phyloP scores from a whole-genome alignment of 306 rosid species.

The Psophocarpus tetragonolobus region DNA sequence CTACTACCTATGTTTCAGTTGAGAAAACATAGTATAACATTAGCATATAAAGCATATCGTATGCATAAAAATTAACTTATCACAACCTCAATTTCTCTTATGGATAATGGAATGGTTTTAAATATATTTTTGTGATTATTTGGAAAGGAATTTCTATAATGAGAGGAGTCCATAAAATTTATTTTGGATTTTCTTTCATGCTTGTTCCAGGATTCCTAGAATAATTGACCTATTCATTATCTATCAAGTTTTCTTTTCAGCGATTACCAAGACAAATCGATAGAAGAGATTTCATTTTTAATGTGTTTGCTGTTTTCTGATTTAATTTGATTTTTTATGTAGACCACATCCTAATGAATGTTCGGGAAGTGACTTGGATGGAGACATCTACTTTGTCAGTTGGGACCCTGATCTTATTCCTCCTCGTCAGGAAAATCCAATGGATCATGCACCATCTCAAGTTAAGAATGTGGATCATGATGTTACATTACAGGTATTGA shows the following conservation, averaged over 20 bases:
- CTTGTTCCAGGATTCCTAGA: background rate
- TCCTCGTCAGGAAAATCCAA: conserved; percentile 26
- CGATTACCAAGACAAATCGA: background rate
- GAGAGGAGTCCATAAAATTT: background rate
- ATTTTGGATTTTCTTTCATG: background rate
- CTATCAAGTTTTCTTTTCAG: background rate
- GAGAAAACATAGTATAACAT: background rate
- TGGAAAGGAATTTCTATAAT: background rate
- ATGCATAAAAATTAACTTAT: background rate
- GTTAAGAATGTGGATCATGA: conserved; percentile 50
- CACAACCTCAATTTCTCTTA: background rate
- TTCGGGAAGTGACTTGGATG: conserved; percentile 87
- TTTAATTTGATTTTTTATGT: conserved; percentile 7
- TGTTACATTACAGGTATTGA: conserved; percentile 69
- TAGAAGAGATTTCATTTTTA: background rate
- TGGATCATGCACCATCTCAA: conserved; percentile 61
- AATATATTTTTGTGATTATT: background rate
- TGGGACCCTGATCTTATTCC: conserved; percentile 82
- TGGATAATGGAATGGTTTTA: background rate
- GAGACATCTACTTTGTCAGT: conserved; percentile 70
- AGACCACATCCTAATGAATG: conserved; percentile 94
- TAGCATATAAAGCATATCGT: background rate
- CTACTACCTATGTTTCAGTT: background rate
- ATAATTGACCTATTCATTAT: background rate
- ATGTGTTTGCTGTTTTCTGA: conserved; percentile 24